These are phyloP conservation scores for Pinus tabuliformis DNA, from an alignment of 75 land plant genomes.

Conservation along the genomic window DNA sequence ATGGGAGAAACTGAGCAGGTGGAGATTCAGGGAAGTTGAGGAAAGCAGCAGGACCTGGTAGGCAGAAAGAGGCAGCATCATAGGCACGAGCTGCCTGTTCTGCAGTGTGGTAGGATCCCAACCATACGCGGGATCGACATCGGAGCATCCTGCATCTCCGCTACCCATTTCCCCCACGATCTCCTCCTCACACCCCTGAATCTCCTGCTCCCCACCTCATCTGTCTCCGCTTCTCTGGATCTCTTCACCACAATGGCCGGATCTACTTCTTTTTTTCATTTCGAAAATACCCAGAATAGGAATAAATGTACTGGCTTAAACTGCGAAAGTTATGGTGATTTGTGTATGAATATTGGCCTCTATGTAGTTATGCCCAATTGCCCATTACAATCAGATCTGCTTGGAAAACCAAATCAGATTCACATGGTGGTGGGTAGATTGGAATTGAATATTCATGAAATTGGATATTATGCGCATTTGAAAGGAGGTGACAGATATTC, in stretches of 20 bases:
- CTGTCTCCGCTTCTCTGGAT: background rate
- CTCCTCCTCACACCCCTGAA: slow-evolving; percentile 60
- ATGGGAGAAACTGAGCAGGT: slow-evolving; percentile 3
- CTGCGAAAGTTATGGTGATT: too few relatives aligned
- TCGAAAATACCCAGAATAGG: too few relatives aligned
- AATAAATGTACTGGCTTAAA: too few relatives aligned
- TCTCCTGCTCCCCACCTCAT: background rate
- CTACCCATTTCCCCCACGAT: slow-evolving; percentile 78
- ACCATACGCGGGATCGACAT: slow-evolving; percentile 58
- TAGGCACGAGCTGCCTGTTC: slow-evolving; percentile 64
- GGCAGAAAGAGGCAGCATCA: slow-evolving; percentile 55
- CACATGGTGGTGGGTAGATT: too few relatives aligned
- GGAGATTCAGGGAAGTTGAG: slow-evolving; percentile 51
- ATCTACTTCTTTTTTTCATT: too few relatives aligned
- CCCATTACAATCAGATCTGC: too few relatives aligned
- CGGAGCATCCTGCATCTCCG: slow-evolving; percentile 69
- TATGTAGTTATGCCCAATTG: too few relatives aligned
- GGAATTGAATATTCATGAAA: too few relatives aligned
- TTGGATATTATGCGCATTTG: too few relatives aligned
- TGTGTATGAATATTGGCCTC: too few relatives aligned
- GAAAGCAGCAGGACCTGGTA: slow-evolving; percentile 49
- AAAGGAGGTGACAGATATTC: too few relatives aligned
- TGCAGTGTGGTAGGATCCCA: slow-evolving; percentile 61
- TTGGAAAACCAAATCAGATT: too few relatives aligned
- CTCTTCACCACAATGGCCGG: background rate